Percentiles rank a stretch among this genome's conserved stretches.
phyloP scores from a whole-genome alignment of 306 rosid species.

The Mimosa bimucronata region DNA sequence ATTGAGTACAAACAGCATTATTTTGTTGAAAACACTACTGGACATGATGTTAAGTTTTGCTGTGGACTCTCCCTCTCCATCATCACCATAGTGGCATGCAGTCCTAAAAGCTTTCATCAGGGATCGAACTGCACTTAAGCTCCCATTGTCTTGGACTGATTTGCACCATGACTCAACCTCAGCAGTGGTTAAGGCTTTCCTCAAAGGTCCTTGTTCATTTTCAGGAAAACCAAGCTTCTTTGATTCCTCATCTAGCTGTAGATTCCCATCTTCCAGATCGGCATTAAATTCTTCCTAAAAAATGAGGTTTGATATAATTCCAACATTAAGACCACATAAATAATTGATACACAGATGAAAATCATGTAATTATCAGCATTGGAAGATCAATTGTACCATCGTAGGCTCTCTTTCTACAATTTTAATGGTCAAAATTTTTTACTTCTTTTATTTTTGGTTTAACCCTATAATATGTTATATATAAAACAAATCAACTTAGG shows the following conservation, averaged over 20 bases:
- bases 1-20: conserved; percentile 80
- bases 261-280: conserved; percentile 57
- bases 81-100: conserved; percentile 98
- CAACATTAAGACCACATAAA: neutral
- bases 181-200: conserved; percentile 63
- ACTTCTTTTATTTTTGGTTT: neutral
- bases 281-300: conserved; percentile 65
- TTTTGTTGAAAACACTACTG: conserved; percentile 83
- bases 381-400: neutral
- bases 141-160: conserved; percentile 60
- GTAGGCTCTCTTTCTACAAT: neutral
- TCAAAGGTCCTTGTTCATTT: conserved; percentile 47
- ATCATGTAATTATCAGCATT: neutral
- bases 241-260: conserved; percentile 43
- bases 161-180: conserved; percentile 87
- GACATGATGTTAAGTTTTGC: conserved; percentile 73
- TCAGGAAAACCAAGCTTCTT: conserved; percentile 38
- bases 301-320: conserved; percentile 29
- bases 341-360: neutral
- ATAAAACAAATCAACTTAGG: neutral
- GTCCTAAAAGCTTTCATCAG: conserved; percentile 79
- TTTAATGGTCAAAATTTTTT: neutral
- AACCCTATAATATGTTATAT: neutral
- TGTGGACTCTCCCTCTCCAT: conserved; percentile 56
- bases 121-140: conserved; percentile 66